Percentiles rank a stretch among this genome's conserved stretches.
Evolutionary conservation across 257 asterid genomes (phyloP).

Genomic region (Paraleonurus japonicus): DNA sequence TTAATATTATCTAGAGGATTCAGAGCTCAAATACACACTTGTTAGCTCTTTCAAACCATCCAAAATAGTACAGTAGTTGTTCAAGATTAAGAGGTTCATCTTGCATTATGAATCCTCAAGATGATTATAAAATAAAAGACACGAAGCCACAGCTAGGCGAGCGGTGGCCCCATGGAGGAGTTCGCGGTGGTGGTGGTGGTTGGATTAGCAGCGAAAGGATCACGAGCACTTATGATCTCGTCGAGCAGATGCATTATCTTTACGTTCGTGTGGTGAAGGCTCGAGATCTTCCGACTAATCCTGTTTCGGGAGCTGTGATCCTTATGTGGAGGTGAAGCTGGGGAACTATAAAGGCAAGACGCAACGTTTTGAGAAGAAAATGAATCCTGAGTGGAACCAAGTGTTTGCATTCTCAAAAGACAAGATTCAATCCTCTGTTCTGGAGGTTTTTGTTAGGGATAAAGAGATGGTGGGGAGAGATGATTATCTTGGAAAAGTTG

Average conservation of each 20-base stretch:
- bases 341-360: conserved; percentile 76
- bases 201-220: conserved; percentile 59
- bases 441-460: conserved; percentile 60
- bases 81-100: not conserved
- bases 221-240: conserved; percentile 77
- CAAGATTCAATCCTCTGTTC: conserved; percentile 56
- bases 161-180: conserved; percentile 74
- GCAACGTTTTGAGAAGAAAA: conserved; percentile 56
- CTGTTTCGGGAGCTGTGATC: conserved; percentile 68
- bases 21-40: not conserved
- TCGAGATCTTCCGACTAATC: conserved; percentile 53
- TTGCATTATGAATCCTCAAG: conserved; percentile 35
- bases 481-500: conserved; percentile 56
- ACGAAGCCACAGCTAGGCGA: conserved; percentile 75
- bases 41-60: not conserved
- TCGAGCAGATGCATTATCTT: conserved; percentile 77
- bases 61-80: not conserved
- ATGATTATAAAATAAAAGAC: conserved; percentile 60
- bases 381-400: conserved; percentile 58
- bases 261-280: conserved; percentile 82
- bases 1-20: not conserved
- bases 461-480: conserved; percentile 57
- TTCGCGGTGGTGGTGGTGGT: conserved; percentile 55
- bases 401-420: conserved; percentile 76
- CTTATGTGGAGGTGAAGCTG: conserved; percentile 73